phyloP scores from a whole-genome alignment of 495 filamentous ascomycete species.

The Aspergillus campestris region DNA sequence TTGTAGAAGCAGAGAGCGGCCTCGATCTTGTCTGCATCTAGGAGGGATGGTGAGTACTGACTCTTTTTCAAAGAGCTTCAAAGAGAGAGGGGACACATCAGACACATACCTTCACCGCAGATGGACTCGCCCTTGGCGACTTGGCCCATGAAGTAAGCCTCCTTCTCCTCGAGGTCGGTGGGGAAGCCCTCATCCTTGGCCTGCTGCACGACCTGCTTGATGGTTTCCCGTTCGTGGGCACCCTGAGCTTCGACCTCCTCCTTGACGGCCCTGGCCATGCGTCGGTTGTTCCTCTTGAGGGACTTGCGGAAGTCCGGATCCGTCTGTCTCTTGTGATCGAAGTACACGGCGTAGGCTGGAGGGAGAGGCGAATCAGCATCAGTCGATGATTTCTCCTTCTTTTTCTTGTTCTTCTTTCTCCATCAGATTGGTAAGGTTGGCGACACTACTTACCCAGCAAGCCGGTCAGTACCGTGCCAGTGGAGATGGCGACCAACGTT shows the following conservation, averaged over 20 bases:
- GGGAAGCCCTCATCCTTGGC: constrained; percentile 91
- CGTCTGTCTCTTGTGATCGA: constrained; percentile 85
- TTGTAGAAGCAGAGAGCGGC: constrained; percentile 94
- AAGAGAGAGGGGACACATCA: neutral
- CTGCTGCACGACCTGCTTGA: constrained; percentile 62
- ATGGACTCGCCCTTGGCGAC: constrained; percentile 78
- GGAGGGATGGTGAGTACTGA: constrained; percentile 13
- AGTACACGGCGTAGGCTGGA: constrained; percentile 76
- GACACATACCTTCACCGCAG: constrained; percentile 54
- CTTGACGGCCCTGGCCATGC: constrained; percentile 65
- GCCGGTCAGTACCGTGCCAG: constrained; percentile 67
- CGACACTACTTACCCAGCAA: constrained; percentile 53
- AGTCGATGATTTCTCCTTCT: neutral
- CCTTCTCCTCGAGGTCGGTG: constrained; percentile 79
- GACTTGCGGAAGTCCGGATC: constrained; percentile 79
- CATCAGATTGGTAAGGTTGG: neutral
- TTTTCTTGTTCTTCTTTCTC: neutral
- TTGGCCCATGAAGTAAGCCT: constrained; percentile 89
- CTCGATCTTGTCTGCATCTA: constrained; percentile 67
- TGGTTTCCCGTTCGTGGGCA: constrained; percentile 58
- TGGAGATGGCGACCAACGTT: constrained; percentile 63
- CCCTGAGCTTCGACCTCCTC: constrained; percentile 62
- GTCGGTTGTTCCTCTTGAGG: constrained; percentile 73
- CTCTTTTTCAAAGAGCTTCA: neutral
- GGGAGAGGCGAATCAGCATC: constrained; percentile 6